Evolutionary conservation across 768 basidiomycete genomes (phyloP), one percentile per base, ranked within the genome.

Genomic region (Kwoniella europaea): DNA sequence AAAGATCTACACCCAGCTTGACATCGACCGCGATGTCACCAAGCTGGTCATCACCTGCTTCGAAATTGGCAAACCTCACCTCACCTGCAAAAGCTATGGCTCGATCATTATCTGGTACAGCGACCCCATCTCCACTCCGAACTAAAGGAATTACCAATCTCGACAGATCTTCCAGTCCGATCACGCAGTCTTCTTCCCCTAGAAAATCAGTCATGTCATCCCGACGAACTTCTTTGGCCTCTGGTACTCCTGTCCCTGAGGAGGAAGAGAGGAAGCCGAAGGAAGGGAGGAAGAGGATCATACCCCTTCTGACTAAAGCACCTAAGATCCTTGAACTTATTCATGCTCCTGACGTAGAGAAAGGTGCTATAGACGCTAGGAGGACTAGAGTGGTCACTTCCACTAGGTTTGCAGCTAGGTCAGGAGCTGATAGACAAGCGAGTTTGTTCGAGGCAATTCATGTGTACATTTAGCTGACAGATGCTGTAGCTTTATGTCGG

Each of bases 291-390:
- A 63, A 16, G 52, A 56, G 68, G n/a, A 16, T 59, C 22, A 29
- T 57, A 3, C 68, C 67, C 10, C 59, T 58, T 6, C n/a, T 93
- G 83, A 92, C 91, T 12, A 91, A 91, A 16, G 91, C 92, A n/a
- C 93, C 93, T 16, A 90, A 90, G 79, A 84, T 94, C 35, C 88
- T 94, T 18, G 92, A 90, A 4, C 85, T 94, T 41, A 90, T 94
- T 18, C 91, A 91, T 82, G 93, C 92, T 10, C 92, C 92, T 0
- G 93, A 94, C 79, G 90, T 93, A 10, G 92, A 90, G n/a, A 89
- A 93, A 46, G 93, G 93, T 10, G 91, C 93, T 24, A 91, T 94
- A 10, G 93, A 95, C 82, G 89, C 92, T 18, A 86, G 87, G 82
- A 92, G 94, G 86, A 86, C 91, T 75, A 85, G 93, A 59, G 91